Evolutionary conservation across 176 grass and related monocot genomes (phyloP).

Genomic region (Melocanna baccifera): DNA sequence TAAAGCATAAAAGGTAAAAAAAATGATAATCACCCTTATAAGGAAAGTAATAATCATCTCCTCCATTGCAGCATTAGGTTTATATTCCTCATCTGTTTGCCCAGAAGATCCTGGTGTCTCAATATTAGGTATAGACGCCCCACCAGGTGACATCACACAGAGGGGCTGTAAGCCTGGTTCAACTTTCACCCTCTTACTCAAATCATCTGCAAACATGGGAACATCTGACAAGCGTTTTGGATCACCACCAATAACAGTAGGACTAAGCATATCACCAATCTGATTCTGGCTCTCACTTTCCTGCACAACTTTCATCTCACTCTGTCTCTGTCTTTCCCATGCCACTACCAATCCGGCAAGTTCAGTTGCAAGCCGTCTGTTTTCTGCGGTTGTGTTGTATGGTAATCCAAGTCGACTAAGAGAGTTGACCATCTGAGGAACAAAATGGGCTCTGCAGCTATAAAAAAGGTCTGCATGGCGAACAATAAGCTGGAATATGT

Average conservation of each 20-base stretch:
- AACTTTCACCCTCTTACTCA: conserved; percentile 96
- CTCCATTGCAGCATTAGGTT: conserved; percentile 99
- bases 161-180: conserved; percentile 92
- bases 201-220: conserved; percentile 70
- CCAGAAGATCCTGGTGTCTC: conserved; percentile 89
- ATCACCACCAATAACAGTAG: conserved; percentile 53
- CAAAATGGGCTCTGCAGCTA: conserved; percentile 98
- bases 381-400: conserved; percentile 89
- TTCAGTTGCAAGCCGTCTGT: conserved; percentile 93
- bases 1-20: neutral
- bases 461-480: conserved; percentile 97
- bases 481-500: conserved; percentile 99
- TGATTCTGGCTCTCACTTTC: conserved; percentile 69
- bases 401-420: conserved; percentile 93
- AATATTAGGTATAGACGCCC: conserved; percentile 85
- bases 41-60: conserved; percentile 99
- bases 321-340: conserved; percentile 97
- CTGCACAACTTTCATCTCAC: conserved; percentile 76
- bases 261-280: conserved; percentile 63
- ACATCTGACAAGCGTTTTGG: conserved; percentile 61
- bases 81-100: conserved; percentile 94
- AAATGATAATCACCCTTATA: conserved; percentile 63
- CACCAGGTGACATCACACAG: conserved; percentile 88
- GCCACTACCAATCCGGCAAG: conserved; percentile 98
- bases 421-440: conserved; percentile 99